phyloP scores from a whole-genome alignment of 495 filamentous ascomycete species.

The Venustampulla echinocandica region DNA sequence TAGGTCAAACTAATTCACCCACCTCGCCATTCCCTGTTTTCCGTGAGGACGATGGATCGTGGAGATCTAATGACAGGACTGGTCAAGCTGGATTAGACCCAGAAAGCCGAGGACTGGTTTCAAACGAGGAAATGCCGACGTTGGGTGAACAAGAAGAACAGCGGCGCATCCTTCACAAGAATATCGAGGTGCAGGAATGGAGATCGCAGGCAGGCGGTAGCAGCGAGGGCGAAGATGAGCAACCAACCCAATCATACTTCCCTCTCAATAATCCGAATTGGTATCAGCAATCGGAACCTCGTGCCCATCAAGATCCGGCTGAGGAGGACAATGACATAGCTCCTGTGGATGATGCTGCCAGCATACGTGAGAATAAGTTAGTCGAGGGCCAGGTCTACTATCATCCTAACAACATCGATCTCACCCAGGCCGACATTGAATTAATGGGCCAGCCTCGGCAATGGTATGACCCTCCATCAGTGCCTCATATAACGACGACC shows the following conservation, averaged over 20 bases:
- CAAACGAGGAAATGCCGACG: slow-evolving; percentile 15
- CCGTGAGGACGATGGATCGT: slow-evolving; percentile 15
- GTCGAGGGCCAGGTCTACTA: slow-evolving; percentile 40
- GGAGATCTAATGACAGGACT: slow-evolving; percentile 16
- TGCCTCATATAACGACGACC: slow-evolving; percentile 31
- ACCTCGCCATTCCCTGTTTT: not conserved
- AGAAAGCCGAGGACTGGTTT: slow-evolving; percentile 15
- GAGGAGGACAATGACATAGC: slow-evolving; percentile 12
- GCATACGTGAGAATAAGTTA: slow-evolving; percentile 30
- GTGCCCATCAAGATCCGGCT: not conserved
- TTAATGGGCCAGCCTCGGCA: slow-evolving; percentile 37
- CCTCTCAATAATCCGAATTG: not conserved
- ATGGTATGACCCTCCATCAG: slow-evolving; percentile 38
- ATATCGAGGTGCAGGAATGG: slow-evolving; percentile 24
- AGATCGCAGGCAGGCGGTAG: slow-evolving; percentile 15
- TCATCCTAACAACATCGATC: slow-evolving; percentile 26
- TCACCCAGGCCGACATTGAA: slow-evolving; percentile 34
- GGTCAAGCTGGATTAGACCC: slow-evolving; percentile 24
- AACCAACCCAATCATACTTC: slow-evolving; percentile 9
- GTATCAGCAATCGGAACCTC: not conserved
- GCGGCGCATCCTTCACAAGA: slow-evolving; percentile 16
- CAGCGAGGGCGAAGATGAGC: slow-evolving; percentile 13
- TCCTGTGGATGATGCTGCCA: slow-evolving; percentile 17
- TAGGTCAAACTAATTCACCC: not conserved
- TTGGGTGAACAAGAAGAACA: slow-evolving; percentile 24